Conservation (phyloP, 148 eudicot genomes). For the Rhododendron mucronatum region DNA sequence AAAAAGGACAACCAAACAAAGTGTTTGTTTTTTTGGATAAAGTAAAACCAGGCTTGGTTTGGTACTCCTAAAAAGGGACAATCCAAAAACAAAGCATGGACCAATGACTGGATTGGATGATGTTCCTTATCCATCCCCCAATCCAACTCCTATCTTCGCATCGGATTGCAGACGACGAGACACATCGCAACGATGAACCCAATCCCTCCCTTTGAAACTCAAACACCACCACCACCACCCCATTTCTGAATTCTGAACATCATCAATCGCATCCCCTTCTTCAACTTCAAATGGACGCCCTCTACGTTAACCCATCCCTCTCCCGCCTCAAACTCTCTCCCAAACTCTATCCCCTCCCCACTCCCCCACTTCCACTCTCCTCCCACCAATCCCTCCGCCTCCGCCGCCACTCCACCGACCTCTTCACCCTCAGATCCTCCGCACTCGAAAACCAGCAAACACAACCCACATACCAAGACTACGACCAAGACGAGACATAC, state of each 20-base stretch:
- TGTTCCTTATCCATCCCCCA: neutral
- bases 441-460: slow-evolving; percentile 28
- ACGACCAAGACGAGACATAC: slow-evolving; percentile 64
- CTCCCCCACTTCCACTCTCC: slow-evolving; percentile 17
- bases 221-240: neutral
- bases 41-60: too few species aligned
- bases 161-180: neutral
- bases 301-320: slow-evolving; percentile 47
- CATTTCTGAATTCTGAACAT: neutral
- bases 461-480: slow-evolving; percentile 17
- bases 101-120: neutral
- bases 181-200: neutral
- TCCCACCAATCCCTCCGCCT: slow-evolving; percentile 11
- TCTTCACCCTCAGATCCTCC: slow-evolving; percentile 27
- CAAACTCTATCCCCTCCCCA: slow-evolving; percentile 6
- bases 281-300: slow-evolving; percentile 39
- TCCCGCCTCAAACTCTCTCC: slow-evolving; percentile 30
- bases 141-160: neutral
- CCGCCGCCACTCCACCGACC: slow-evolving; percentile 13
- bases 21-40: too few species aligned
- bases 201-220: neutral
- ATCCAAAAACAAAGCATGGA: neutral
- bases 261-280: too few species aligned
- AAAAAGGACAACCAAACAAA: too few species aligned
- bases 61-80: too few species aligned